Conservation (phyloP, 441 rosid species). For the Erysimum pusillum region DNA sequence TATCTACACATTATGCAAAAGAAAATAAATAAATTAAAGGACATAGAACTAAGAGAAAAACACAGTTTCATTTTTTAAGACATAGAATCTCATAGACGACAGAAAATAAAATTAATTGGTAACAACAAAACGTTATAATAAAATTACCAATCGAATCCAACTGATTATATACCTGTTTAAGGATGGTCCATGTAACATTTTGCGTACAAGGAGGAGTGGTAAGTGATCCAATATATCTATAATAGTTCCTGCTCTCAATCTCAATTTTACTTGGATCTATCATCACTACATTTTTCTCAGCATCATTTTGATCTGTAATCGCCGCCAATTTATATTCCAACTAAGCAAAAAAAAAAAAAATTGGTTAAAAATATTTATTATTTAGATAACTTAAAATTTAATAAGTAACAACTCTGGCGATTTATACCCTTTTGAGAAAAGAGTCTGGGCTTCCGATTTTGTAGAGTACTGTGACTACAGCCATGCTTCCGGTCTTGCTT, state of each 20-base stretch:
- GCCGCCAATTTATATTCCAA: neutral
- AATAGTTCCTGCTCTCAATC: neutral
- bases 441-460: neutral
- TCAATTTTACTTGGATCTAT: neutral
- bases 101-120: neutral
- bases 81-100: neutral
- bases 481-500: neutral
- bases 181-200: neutral
- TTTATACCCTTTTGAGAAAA: neutral
- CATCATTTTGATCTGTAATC: neutral
- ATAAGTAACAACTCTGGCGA: neutral
- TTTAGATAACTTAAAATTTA: neutral
- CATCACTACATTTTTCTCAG: neutral
- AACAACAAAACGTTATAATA: no score
- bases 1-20: neutral
- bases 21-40: neutral
- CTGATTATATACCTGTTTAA: neutral
- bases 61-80: no score
- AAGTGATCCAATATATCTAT: conserved; percentile 6
- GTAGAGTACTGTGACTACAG: neutral
- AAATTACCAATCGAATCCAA: no score
- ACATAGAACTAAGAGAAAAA: neutral
- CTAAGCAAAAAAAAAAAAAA: neutral
- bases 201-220: conserved; percentile 4
- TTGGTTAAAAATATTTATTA: neutral